A percentile compares a stretch with the other conserved stretches of the same genome.
phyloP scores from a whole-genome alignment of 208 protist genomes.

The Crithidia mellificae region DNA sequence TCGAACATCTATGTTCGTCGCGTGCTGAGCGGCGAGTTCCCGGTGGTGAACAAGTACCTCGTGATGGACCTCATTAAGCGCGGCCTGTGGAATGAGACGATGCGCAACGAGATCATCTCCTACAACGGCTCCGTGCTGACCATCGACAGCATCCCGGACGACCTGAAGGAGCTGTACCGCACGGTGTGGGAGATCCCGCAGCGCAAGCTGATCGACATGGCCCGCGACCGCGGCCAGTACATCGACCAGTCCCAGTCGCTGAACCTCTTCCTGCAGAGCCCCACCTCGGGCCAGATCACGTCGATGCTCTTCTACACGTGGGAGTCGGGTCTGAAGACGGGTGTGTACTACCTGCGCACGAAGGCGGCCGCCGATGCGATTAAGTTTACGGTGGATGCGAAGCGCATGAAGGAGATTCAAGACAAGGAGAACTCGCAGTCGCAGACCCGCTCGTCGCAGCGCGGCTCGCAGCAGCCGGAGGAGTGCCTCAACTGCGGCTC shows the following conservation, averaged over 20 bases:
- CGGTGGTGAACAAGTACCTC: conserved; percentile 98
- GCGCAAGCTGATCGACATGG: conserved; percentile 98
- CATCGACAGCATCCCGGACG: conserved; percentile 94
- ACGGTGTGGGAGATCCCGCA: conserved; percentile 99
- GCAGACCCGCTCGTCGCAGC: conserved; percentile 10
- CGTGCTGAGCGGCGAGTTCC: conserved; percentile 98
- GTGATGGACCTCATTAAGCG: conserved; percentile 94
- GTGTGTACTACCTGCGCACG: conserved; percentile 99
- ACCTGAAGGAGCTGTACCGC: conserved; percentile 97
- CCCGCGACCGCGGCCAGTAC: conserved; percentile 98
- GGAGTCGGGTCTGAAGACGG: conserved; percentile 99
- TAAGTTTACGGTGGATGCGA: conserved; percentile 99
- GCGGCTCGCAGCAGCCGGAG: conserved; percentile 40
- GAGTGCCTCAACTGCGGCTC: conserved; percentile 90
- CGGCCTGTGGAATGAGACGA: conserved; percentile 94
- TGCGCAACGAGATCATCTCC: conserved; percentile 97
- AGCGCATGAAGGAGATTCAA: conserved; percentile 75
- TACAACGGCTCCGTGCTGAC: conserved; percentile 95
- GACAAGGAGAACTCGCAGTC: conserved; percentile 31
- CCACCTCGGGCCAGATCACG: conserved; percentile 95
- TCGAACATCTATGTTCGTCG: conserved; percentile 99
- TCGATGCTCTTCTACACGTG: conserved; percentile 99
- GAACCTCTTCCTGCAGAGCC: conserved; percentile 98
- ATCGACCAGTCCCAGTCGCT: conserved; percentile 99
- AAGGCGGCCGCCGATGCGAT: conserved; percentile 98